Base-by-base conservation (phyloP, 148 eudicot species). In the Nepenthes mirabilis region DNA sequence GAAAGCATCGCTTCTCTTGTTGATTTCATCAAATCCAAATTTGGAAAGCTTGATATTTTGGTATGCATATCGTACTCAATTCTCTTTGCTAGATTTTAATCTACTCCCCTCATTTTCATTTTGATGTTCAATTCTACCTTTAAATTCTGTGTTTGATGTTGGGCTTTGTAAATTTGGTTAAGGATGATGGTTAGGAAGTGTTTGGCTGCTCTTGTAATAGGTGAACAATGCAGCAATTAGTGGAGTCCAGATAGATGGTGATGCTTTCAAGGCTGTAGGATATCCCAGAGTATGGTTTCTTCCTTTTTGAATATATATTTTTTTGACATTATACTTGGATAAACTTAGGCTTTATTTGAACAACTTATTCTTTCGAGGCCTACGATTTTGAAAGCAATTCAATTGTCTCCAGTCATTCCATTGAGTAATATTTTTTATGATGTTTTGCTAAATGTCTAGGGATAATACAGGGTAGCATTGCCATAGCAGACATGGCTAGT, bases 1-100 rank as follows among this genome's bases (percentile, higher is more conserved):
- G 33, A 56, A 12, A 72, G 75, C 50, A 47, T 75, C 33, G 60
- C 63, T 49, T 14, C 71, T 5, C 69, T 79, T 35, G 77, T 73
- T 53, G 61, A 73, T 48, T 79, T 67, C 36, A 14, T 79, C 23
- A 63, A 70, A 23, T 23, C 68, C 50, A 71, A 68, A n/a, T 76
- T 76, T 47, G 78, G 75, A 33, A 80, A 58, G 62, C 83, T 80
- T 68, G 83, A 80, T 76, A 80, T 79, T 14, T 67, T 75, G 78
- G 83, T 79, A 76, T 33, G 60, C 47, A 32, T 5, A 10, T 5
- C 48, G 48, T 45, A 23, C 23, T 23, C 23, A 23, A 23, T 23
- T 23, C 23, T 23, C 23, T 23, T 23, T 23, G 23, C 23, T 23
- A 23, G 23, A 23, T 23, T 23, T 23, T 23, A 23, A 23, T 23